Conservation (phyloP, 2,329 filamentous ascomycete species). For the Biscogniauxia mediterranea region DNA sequence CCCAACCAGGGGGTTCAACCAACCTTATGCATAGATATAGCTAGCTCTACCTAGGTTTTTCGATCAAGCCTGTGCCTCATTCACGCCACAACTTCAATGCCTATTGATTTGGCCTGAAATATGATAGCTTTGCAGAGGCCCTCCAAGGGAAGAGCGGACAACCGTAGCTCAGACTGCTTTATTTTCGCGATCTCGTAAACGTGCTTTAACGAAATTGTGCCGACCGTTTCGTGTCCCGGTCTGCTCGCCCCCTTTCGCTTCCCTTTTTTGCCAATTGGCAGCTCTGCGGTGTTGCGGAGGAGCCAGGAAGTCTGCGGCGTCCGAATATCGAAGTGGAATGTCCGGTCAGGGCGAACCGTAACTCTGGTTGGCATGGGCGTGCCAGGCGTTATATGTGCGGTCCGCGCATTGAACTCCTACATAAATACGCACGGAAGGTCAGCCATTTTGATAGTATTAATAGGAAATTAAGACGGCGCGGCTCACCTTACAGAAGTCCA, state of each 20-base stretch:
- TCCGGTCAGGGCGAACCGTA: slow-evolving; percentile 86
- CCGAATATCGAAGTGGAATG: slow-evolving; percentile 89
- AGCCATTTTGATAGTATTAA: slow-evolving; percentile 14
- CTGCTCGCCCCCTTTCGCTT: slow-evolving; percentile 75
- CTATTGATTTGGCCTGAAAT: slow-evolving; percentile 72
- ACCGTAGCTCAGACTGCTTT: slow-evolving; percentile 74
- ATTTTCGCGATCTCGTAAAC: slow-evolving; percentile 97
- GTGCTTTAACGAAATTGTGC: slow-evolving; percentile 88
- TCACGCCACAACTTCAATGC: slow-evolving; percentile 67
- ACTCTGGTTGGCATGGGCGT: slow-evolving; percentile 89
- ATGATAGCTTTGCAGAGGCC: slow-evolving; percentile 73
- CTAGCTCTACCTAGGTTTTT: slow-evolving; percentile 8
- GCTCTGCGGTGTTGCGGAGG: slow-evolving; percentile 77
- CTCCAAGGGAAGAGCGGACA: slow-evolving; percentile 70
- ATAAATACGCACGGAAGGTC: slow-evolving; percentile 5
- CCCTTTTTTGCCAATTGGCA: slow-evolving; percentile 69
- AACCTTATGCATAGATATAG: slow-evolving; percentile 11
- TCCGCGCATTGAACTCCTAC: slow-evolving; percentile 96
- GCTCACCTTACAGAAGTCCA: slow-evolving; percentile 96
- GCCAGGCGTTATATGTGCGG: slow-evolving; percentile 76
- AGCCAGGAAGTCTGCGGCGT: slow-evolving; percentile 94
- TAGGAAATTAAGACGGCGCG: neutral
- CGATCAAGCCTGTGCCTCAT: neutral
- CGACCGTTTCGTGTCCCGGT: slow-evolving; percentile 75
- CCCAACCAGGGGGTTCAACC: neutral